phyloP scores from a whole-genome alignment of 1,139 yeast species.

The Suhomyces panamericanus region DNA sequence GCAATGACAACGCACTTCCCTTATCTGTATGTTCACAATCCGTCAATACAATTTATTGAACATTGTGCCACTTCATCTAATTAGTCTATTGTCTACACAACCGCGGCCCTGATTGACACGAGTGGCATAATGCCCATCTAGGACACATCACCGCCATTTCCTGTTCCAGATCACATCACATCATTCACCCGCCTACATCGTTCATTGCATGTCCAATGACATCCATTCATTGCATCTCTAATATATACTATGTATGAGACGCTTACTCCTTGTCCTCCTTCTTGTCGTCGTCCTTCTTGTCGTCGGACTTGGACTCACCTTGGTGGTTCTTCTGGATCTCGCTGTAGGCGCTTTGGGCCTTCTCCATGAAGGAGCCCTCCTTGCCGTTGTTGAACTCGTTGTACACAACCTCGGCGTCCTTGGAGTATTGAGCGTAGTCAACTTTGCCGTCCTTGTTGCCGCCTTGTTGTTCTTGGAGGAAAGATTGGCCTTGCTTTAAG shows the following conservation, averaged over 20 bases:
- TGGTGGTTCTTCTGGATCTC: constrained; percentile 20
- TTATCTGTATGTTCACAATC: too few relatives aligned
- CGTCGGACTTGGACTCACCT: constrained; percentile 5
- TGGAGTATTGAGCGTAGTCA: constrained; percentile 22
- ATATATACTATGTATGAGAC: too few relatives aligned
- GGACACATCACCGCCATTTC: too few relatives aligned
- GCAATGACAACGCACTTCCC: too few relatives aligned
- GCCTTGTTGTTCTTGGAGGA: constrained; percentile 13
- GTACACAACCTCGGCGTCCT: constrained; percentile 40
- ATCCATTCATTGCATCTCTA: background rate
- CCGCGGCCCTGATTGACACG: too few relatives aligned
- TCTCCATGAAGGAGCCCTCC: constrained; percentile 30
- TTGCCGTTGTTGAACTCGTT: constrained; percentile 27
- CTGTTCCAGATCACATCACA: too few relatives aligned
- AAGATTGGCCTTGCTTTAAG: constrained; percentile 24
- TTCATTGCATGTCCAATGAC: background rate
- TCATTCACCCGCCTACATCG: too few relatives aligned
- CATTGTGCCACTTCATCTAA: too few relatives aligned
- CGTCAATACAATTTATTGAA: too few relatives aligned
- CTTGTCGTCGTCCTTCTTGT: background rate
- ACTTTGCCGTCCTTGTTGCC: constrained; percentile 20
- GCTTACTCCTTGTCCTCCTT: background rate
- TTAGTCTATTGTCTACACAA: too few relatives aligned
- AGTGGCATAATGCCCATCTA: too few relatives aligned
- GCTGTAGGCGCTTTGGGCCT: constrained; percentile 37